Conservation (phyloP, 306 rosid genomes). For the Lithocarpus polystachyus region DNA sequence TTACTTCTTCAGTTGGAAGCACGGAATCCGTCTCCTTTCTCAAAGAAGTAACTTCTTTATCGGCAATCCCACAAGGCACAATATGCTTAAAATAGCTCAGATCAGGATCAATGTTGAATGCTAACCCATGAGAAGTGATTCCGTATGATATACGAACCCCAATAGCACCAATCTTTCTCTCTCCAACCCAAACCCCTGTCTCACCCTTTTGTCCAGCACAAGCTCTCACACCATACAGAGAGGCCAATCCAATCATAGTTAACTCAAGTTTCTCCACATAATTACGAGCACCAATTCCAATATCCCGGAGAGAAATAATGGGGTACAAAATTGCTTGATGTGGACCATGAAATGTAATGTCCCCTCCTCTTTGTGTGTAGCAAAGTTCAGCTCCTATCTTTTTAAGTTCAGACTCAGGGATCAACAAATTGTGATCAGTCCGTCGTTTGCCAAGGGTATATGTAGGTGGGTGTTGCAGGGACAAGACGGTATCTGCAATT, state of each 20-base stretch:
- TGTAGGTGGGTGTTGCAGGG: slow-evolving; percentile 82
- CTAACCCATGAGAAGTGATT: slow-evolving; percentile 83
- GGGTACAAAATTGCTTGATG: slow-evolving; percentile 83
- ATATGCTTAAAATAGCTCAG: slow-evolving; percentile 70
- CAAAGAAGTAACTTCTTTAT: slow-evolving; percentile 85
- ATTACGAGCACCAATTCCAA: slow-evolving; percentile 71
- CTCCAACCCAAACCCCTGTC: slow-evolving; percentile 91
- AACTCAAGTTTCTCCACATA: slow-evolving; percentile 80
- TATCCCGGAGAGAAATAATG: slow-evolving; percentile 62
- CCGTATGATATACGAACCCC: slow-evolving; percentile 80
- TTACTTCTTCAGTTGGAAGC: slow-evolving; percentile 59
- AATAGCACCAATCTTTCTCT: slow-evolving; percentile 85
- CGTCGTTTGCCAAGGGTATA: slow-evolving; percentile 81
- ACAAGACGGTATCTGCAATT: slow-evolving; percentile 60
- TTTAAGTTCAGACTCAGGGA: slow-evolving; percentile 59
- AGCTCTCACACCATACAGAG: slow-evolving; percentile 72
- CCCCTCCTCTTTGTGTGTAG: slow-evolving; percentile 84
- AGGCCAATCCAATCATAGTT: slow-evolving; percentile 71
- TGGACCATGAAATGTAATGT: slow-evolving; percentile 90
- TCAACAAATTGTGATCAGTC: slow-evolving; percentile 74
- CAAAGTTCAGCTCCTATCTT: slow-evolving; percentile 72
- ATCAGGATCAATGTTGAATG: slow-evolving; percentile 88
- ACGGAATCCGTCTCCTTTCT: slow-evolving; percentile 51
- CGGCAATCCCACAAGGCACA: slow-evolving; percentile 81
- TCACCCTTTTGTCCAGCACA: slow-evolving; percentile 52